Evolutionary conservation across 192 early-diverging fungal species (phyloP), one percentile per base, ranked within the genome.

Genomic region (Linnemannia exigua): DNA sequence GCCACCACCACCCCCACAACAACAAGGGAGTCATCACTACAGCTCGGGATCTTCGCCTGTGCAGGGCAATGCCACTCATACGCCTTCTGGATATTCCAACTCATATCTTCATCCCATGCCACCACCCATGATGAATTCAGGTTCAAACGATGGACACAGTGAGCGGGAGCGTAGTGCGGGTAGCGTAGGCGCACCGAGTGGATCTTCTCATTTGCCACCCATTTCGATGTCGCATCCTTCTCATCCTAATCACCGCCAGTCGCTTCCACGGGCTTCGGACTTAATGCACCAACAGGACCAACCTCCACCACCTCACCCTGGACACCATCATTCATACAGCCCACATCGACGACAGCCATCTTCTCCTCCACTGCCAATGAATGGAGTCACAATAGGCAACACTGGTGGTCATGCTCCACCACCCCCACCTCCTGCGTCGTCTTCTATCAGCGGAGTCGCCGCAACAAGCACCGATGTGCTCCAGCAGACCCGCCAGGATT

Each of bases 401-500:
- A 51, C 81, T 25, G 69, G 74, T 20, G 47, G 50, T 11, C 79
- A 80, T 58, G 28, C 48, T 1, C 36, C 79, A 8, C 79, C 79
- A 19, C 46, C 79, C 11, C 48, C 72, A 47, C 58, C 33, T 22
- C 73, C 78, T 33, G 22, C 77, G 17, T 25, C 76, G 12, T 48
- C 76, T 35, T 31, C 69, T 22, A 47, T 73, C 31, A 22, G 15
- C 2, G 67, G 31, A 16, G 67, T 48, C 22, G 67, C 66, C 63
- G 11, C 73, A 17, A 67, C 76, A 3, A 90, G 80, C 47, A 80
- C 89, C 38, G 84, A 91, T 72, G 85, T 90, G 20, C 81, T 93
- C 17, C 85, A 90, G 74, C 89, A 91, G 69, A 91, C 91, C 67
- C 82, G 91, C 22, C 87, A 92, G 70, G 91, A 93, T 54, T 52